Evolutionary conservation across 805 yeast genomes (phyloP).

Genomic region (Yarrowia alimentaria): DNA sequence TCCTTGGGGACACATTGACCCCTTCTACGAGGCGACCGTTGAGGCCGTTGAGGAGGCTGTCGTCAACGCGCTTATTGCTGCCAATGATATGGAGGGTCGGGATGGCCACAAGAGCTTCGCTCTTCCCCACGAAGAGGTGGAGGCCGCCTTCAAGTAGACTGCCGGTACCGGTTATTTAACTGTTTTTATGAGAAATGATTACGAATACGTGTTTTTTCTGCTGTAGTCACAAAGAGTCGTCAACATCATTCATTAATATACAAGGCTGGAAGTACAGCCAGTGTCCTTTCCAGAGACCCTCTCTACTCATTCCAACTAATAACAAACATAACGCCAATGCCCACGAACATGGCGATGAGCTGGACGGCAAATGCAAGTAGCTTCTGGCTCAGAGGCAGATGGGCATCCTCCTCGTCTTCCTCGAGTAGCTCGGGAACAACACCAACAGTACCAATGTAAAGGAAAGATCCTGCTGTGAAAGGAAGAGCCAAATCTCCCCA

Average conservation of each 20-base stretch:
- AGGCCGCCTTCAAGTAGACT: not conserved
- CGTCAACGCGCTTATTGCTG: conserved; percentile 2
- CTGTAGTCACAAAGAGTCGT: too few species aligned
- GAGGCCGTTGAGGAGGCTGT: conserved; percentile 17
- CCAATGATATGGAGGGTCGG: conserved; percentile 8
- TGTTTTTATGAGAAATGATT: too few species aligned
- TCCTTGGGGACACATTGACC: conserved; percentile 17
- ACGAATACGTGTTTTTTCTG: too few species aligned
- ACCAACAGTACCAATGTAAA: conserved; percentile 70
- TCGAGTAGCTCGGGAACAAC: conserved; percentile 72
- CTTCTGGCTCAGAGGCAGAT: conserved; percentile 40
- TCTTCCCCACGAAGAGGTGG: conserved; percentile 1
- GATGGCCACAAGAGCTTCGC: conserved; percentile 20
- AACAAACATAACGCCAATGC: conserved; percentile 56
- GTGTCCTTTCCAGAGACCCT: too few species aligned
- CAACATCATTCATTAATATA: too few species aligned
- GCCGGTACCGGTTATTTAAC: too few species aligned
- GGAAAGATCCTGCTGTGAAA: conserved; percentile 72
- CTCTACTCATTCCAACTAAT: conserved; percentile 51
- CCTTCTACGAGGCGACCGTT: conserved; percentile 8
- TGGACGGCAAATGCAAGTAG: conserved; percentile 47
- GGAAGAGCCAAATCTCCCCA: conserved; percentile 59
- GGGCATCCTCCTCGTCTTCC: conserved; percentile 33
- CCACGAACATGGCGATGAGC: conserved; percentile 50
- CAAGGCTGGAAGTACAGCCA: too few species aligned